These are phyloP conservation scores for Gymnopilus junonius DNA, from an alignment of 768 basidiomycete genomes.

Conservation along the genomic window DNA sequence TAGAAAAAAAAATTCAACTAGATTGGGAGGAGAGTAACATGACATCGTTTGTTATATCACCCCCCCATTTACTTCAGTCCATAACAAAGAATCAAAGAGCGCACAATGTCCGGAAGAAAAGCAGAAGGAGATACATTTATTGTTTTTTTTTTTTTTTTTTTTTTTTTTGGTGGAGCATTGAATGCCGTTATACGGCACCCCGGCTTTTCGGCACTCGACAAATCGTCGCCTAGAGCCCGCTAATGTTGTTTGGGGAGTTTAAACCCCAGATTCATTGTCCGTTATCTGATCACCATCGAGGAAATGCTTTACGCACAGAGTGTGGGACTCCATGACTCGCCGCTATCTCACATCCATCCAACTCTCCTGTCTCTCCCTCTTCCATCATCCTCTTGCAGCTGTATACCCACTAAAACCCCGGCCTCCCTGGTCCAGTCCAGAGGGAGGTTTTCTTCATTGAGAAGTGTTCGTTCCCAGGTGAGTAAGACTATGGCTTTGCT, in stretches of 20 bases:
- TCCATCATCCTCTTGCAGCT: slow-evolving; percentile 4
- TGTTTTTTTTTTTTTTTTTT: neutral
- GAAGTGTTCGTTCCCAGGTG: slow-evolving; percentile 4
- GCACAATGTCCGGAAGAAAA: too few species aligned
- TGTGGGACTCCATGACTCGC: slow-evolving; percentile 11
- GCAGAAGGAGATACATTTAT: too few species aligned
- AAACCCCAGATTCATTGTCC: neutral
- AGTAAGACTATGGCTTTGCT: neutral
- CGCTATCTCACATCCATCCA: neutral
- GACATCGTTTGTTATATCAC: too few species aligned
- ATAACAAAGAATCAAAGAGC: too few species aligned
- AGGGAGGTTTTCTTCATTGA: slow-evolving; percentile 7
- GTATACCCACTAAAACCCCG: slow-evolving; percentile 15
- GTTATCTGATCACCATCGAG: neutral
- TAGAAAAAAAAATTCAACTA: too few species aligned
- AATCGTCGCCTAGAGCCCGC: slow-evolving; percentile 1
- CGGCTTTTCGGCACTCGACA: neutral
- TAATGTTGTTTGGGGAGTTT: slow-evolving; percentile 3
- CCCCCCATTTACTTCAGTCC: too few species aligned
- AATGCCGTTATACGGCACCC: neutral
- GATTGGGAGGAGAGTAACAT: too few species aligned
- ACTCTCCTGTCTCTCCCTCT: slow-evolving; percentile 7
- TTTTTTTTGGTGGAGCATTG: slow-evolving; percentile 5
- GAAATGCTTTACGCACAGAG: slow-evolving; percentile 11
- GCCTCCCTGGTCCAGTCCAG: neutral